Evolutionary conservation across 2,329 filamentous ascomycete species (phyloP), one percentile per base, ranked within the genome.

Genomic region (Amylocarpus encephaloides): DNA sequence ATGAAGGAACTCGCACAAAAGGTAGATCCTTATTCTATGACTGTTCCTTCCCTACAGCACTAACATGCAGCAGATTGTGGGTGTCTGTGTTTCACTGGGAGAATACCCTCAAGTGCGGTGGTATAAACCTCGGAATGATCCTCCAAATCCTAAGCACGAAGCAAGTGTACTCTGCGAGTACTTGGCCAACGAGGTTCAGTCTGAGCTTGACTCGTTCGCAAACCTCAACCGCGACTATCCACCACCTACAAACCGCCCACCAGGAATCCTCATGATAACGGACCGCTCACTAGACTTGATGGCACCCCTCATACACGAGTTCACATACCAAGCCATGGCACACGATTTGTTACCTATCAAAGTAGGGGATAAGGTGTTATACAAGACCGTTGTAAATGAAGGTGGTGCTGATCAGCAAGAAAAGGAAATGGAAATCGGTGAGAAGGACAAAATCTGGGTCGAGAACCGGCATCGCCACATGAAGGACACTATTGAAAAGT

Each of bases 261-360:
- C 88, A 56, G 88, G 88, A 35, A 81, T 90, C 0, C 78, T 98
- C 0, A 74, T 95, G 62, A 86, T 98, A 54, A 88, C 90, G 1
- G 93, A 97, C 67, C 81, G 93, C 54, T 88, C 90, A 6, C 93
- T 98, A 86, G 93, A 98, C 67, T 70, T 96, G 3, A 82, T 86
- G 71, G 84, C 92, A 0, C 93, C 93, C 1, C 71, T 97, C 10
- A 66, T 97, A 3, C 93, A 98, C 69, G 93, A 98, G 64, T 96
- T 98, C 66, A 96, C 93, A 11, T 98, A 97, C 67, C 93, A 98
- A 69, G 90, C 93, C 45, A 97, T 98, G 92, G 92, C 89, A 3
- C 88, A 96, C 67, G 93, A 98, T 65, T 73, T 98, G 7, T 72
- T 98, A 29, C 86, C 86, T 0, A 89, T 98, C 64, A 83, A 86